These are phyloP conservation scores for Bacidia rubella DNA, from an alignment of 495 filamentous ascomycete species.

Conservation along the genomic window DNA sequence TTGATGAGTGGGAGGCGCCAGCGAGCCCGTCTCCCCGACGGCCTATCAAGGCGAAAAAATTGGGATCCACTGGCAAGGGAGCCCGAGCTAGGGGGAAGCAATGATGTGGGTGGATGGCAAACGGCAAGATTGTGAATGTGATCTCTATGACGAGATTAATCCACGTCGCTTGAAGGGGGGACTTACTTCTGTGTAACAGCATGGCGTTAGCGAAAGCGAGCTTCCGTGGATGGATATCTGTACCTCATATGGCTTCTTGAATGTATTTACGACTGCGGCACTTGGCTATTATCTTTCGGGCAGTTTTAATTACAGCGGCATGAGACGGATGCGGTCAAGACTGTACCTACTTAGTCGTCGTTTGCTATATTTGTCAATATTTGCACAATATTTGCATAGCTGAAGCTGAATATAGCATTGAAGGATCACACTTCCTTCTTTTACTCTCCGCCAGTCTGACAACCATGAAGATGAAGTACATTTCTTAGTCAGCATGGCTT, in stretches of 20 bases:
- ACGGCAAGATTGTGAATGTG: too few relatives aligned
- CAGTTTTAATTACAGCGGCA: too few relatives aligned
- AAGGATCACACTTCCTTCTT: too few relatives aligned
- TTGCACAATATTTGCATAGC: too few relatives aligned
- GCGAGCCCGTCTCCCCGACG: conserved; percentile 10
- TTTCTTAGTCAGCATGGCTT: too few relatives aligned
- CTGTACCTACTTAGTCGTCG: too few relatives aligned
- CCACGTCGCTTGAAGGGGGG: not conserved
- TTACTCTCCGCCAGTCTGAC: too few relatives aligned
- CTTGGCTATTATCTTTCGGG: too few relatives aligned
- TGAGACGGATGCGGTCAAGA: too few relatives aligned
- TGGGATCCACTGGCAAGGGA: not conserved
- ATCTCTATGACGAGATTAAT: not conserved
- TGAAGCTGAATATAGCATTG: too few relatives aligned
- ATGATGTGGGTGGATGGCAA: not conserved
- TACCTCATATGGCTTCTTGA: not conserved
- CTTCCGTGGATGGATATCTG: not conserved
- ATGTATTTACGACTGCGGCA: not conserved
- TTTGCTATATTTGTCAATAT: too few relatives aligned
- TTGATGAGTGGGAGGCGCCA: conserved; percentile 12
- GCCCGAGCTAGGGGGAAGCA: conserved; percentile 4
- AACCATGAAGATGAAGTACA: too few relatives aligned
- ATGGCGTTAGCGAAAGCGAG: not conserved
- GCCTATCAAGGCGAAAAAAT: conserved; percentile 3
- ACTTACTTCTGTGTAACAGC: not conserved